phyloP scores from a whole-genome alignment of 2,329 filamentous ascomycete species.

The Scedosporium dehoogii region DNA sequence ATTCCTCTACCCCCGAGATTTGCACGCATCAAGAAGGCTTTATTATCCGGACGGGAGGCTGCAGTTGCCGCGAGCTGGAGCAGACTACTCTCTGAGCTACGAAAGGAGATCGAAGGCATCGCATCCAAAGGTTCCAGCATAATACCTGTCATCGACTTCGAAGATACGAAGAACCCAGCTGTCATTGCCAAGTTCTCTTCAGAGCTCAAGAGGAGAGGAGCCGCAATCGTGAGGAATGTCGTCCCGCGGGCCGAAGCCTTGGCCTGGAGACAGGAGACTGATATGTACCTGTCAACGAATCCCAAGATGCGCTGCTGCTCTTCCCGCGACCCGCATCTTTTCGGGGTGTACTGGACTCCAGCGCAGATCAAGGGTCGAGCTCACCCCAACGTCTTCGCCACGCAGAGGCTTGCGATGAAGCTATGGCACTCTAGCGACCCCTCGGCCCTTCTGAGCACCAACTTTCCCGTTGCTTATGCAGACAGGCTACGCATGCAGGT shows the following conservation, averaged over 20 bases:
- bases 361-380: conserved; percentile 28
- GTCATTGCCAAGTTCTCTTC: conserved; percentile 17
- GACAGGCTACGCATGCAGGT: conserved; percentile 44
- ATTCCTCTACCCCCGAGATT: conserved; percentile 4
- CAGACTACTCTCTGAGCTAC: conserved; percentile 25
- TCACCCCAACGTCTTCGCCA: conserved; percentile 26
- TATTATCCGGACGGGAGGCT: conserved; percentile 27
- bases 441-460: conserved; percentile 29
- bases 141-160: conserved; percentile 31
- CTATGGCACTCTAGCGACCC: conserved; percentile 42
- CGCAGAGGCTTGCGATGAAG: conserved; percentile 36
- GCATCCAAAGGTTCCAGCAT: conserved; percentile 21
- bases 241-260: conserved; percentile 17
- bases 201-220: conserved; percentile 19
- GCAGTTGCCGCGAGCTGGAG: conserved; percentile 28
- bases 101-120: conserved; percentile 26
- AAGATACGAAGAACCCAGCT: conserved; percentile 22
- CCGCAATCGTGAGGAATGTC: conserved; percentile 22
- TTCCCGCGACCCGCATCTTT: conserved; percentile 20
- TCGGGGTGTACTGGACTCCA: conserved; percentile 29
- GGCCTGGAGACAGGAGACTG: conserved; percentile 40
- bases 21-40: conserved; percentile 23
- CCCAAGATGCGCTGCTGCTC: conserved; percentile 21
- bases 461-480: conserved; percentile 47
- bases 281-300: conserved; percentile 44